Evolutionary conservation across 2,329 filamentous ascomycete species (phyloP), one percentile per base, ranked within the genome.

Genomic region (Cercospora brassicicola): DNA sequence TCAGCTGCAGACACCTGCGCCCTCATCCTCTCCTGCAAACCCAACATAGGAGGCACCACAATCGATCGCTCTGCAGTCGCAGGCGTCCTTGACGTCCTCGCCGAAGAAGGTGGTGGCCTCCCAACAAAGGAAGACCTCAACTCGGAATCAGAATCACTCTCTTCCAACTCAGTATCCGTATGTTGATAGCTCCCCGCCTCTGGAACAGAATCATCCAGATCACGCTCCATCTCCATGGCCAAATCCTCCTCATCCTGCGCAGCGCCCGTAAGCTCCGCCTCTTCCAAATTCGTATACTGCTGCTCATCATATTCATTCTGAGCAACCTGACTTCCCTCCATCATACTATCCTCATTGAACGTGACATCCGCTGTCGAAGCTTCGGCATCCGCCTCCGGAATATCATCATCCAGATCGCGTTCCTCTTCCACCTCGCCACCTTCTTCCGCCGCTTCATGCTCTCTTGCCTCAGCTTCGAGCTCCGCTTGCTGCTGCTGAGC

Each of bases 401-500:
- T 90, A 72, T 93, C 91, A 84, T 71, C 89, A 82, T 79, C 75
- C 83, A 77, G 86, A 86, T 23, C 84, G 68, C 56, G 75, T 71
- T 68, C 79, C 72, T 68, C 77, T 70, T 74, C 71, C 28, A 72
- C 71, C 39, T 93, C 90, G 42, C 84, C 79, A 66, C 85, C 67
- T 86, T 83, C 79, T 68, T 77, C 77, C 6, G 78, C 81, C 15
- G 82, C 84, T 15, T 72, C 79, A 31, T 78, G 80, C 10, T 72
- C 79, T 2, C 71, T 75, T 11, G 73, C 76, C 23, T 73, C 69
- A 45, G 73, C 74, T 56, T 70, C 67, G 71, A 81, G 81, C 5
- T 85, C 86, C 73, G 88, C 89, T 0, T 88, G 87, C 74, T 92
- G 88, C 23, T 84, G 82, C 62, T 80, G 81, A 10, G 82, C 81